Conservation (phyloP, 208 protist genomes). For the Herpetomonas tarakana region DNA sequence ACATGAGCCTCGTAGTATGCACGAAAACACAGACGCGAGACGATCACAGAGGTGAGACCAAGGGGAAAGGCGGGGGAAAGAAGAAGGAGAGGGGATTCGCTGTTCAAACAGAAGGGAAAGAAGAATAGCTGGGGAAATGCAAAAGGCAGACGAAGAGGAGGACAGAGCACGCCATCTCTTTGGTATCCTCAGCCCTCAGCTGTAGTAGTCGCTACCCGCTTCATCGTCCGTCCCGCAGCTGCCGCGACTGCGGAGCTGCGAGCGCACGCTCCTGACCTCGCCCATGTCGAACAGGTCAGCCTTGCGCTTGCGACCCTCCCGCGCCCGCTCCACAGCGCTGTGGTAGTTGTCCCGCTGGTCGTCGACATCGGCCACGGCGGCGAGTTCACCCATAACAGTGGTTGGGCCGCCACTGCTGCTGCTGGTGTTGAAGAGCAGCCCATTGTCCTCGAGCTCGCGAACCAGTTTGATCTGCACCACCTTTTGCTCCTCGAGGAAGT, state of each 20-base stretch:
- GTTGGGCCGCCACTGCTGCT: too few relatives aligned
- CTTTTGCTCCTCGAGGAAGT: slow-evolving; percentile 74
- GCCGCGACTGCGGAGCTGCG: slow-evolving; percentile 12
- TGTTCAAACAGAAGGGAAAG: slow-evolving; percentile 5
- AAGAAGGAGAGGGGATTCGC: neutral
- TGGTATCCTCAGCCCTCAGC: too few relatives aligned
- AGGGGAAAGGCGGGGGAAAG: neutral
- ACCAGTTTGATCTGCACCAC: slow-evolving; percentile 59
- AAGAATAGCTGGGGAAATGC: slow-evolving; percentile 7
- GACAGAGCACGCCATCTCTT: neutral
- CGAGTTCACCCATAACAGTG: slow-evolving; percentile 2
- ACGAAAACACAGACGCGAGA: neutral
- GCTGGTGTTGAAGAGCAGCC: neutral
- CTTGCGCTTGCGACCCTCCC: slow-evolving; percentile 65
- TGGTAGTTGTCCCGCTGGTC: slow-evolving; percentile 77
- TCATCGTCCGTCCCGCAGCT: slow-evolving; percentile 2
- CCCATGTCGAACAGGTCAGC: slow-evolving; percentile 71
- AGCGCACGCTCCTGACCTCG: slow-evolving; percentile 67
- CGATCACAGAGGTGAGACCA: slow-evolving; percentile 7
- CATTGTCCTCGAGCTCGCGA: slow-evolving; percentile 42
- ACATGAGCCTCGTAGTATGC: neutral
- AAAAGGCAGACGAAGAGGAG: neutral
- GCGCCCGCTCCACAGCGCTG: slow-evolving; percentile 63
- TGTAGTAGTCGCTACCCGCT: neutral
- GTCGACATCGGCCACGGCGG: slow-evolving; percentile 53